Evolutionary conservation across 768 basidiomycete species (phyloP).

Genomic region (Calocybe indica): DNA sequence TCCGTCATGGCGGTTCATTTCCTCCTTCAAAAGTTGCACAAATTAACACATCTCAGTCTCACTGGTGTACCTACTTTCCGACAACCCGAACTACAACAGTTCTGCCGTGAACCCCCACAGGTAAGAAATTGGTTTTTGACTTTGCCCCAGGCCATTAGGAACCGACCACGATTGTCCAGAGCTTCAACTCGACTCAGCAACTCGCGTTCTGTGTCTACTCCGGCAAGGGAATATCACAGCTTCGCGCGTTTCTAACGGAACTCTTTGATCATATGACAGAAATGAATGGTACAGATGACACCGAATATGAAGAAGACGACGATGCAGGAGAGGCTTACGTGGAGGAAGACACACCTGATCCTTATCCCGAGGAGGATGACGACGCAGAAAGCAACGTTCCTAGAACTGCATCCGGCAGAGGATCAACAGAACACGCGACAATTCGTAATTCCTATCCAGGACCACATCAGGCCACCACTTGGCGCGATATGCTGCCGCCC

Average conservation of each 20-base stretch:
- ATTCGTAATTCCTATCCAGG: slow-evolving; percentile 12
- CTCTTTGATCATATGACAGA: slow-evolving; percentile 73
- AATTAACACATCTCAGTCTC: slow-evolving; percentile 89
- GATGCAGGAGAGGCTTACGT: slow-evolving; percentile 46
- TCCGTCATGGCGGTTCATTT: slow-evolving; percentile 88
- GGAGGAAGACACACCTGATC: slow-evolving; percentile 43
- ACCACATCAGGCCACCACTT: slow-evolving; percentile 19
- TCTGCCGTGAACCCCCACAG: slow-evolving; percentile 82
- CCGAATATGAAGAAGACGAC: slow-evolving; percentile 60
- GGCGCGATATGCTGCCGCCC: slow-evolving; percentile 31
- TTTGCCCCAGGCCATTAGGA: slow-evolving; percentile 2
- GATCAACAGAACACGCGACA: slow-evolving; percentile 6
- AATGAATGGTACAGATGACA: slow-evolving; percentile 62
- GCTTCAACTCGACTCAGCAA: slow-evolving; percentile 87
- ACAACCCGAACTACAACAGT: slow-evolving; percentile 77
- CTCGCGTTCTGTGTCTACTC: slow-evolving; percentile 96
- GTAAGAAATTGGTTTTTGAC: slow-evolving; percentile 34
- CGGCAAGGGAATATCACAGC: slow-evolving; percentile 78
- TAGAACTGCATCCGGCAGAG: not conserved
- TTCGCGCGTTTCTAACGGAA: slow-evolving; percentile 75
- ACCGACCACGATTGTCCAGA: slow-evolving; percentile 38
- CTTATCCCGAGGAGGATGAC: slow-evolving; percentile 26
- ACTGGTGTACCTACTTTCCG: slow-evolving; percentile 96
- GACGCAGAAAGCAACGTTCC: slow-evolving; percentile 26
- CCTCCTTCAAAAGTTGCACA: slow-evolving; percentile 82